A percentile compares a stretch with the other conserved stretches of the same genome.
Evolutionary conservation across 306 rosid genomes (phyloP).

Genomic region (Alnus rubra): DNA sequence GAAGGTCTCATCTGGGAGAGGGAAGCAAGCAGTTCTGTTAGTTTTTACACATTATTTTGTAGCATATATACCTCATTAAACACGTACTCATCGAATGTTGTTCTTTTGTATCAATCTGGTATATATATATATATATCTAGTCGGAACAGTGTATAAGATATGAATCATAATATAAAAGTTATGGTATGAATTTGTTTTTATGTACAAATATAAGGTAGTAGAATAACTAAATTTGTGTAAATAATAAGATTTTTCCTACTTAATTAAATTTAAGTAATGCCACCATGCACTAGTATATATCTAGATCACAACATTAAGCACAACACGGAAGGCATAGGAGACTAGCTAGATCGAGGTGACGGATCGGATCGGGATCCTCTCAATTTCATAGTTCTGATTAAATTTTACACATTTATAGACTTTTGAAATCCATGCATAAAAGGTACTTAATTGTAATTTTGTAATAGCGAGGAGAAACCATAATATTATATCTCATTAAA

Average conservation of each 20-base stretch:
- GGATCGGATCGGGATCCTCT: not conserved
- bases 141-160: not conserved
- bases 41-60: not conserved
- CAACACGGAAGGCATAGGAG: not conserved
- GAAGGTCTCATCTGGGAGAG: no score
- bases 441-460: not conserved
- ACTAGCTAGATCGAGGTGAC: not conserved
- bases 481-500: slow-evolving; percentile 18
- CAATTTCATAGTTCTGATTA: no score
- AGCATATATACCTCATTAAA: no score
- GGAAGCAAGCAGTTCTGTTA: no score
- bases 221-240: not conserved
- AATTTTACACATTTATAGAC: not conserved
- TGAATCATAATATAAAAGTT: not conserved
- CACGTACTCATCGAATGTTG: no score
- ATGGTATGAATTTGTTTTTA: no score
- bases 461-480: slow-evolving; percentile 38
- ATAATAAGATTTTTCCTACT: not conserved
- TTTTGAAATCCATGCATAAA: not conserved
- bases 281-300: not conserved
- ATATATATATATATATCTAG: not conserved
- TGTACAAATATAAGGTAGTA: no score
- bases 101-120: no score
- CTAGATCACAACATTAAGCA: not conserved
- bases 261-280: not conserved